These are phyloP conservation scores for Mycena haematopus DNA, from an alignment of 768 basidiomycete genomes.

Conservation along the genomic window DNA sequence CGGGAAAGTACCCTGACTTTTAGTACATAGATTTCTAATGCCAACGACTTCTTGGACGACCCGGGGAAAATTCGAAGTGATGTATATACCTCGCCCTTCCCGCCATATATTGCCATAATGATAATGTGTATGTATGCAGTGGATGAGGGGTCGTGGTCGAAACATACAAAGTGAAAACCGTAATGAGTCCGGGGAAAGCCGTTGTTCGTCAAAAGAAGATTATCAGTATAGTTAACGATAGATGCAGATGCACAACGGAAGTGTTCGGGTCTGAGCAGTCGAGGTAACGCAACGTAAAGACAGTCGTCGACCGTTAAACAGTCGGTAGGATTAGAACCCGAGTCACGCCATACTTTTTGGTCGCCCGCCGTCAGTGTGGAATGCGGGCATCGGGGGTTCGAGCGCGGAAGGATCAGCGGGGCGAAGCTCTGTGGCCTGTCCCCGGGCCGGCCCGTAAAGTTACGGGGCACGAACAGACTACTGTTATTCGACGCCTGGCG, in stretches of 20 bases:
- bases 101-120: slow-evolving; percentile 18
- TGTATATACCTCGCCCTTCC: slow-evolving; percentile 10
- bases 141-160: slow-evolving; percentile 13
- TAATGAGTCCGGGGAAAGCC: slow-evolving; percentile 13
- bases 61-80: not conserved
- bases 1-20: slow-evolving; percentile 86
- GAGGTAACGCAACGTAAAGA: slow-evolving; percentile 17
- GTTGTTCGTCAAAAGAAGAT: slow-evolving; percentile 18
- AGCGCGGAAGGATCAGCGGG: slow-evolving; percentile 22
- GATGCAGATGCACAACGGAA: slow-evolving; percentile 3
- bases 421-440: slow-evolving; percentile 47
- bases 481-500: slow-evolving; percentile 25
- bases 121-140: slow-evolving; percentile 14
- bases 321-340: not conserved
- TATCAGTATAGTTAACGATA: slow-evolving; percentile 27
- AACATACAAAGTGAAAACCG: slow-evolving; percentile 7
- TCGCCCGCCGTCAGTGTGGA: slow-evolving; percentile 28
- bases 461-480: slow-evolving; percentile 27
- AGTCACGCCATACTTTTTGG: slow-evolving; percentile 30
- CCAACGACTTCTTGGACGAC: not conserved
- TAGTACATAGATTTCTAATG: slow-evolving; percentile 57
- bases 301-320: slow-evolving; percentile 14
- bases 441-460: slow-evolving; percentile 29
- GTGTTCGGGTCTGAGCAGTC: slow-evolving; percentile 4
- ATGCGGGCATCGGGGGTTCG: slow-evolving; percentile 23